Percentiles rank a stretch among this genome's conserved stretches.
Evolutionary conservation across 148 eudicot genomes (phyloP).

Genomic region (Chenopodium formosanum): DNA sequence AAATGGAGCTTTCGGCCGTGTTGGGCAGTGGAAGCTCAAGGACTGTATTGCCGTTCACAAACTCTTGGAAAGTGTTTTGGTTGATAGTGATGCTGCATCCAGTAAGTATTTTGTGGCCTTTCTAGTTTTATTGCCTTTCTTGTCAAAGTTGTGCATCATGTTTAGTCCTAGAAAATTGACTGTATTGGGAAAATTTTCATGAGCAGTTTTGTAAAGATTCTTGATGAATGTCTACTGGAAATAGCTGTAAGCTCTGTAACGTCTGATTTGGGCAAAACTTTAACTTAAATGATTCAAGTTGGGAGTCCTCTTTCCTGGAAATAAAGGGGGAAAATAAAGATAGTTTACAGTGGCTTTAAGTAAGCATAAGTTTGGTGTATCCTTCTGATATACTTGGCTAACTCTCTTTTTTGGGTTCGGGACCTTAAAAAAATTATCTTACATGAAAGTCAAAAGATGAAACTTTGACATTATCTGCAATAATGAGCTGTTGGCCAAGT

Average conservation of each 20-base stretch:
- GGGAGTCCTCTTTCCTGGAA: too few relatives aligned
- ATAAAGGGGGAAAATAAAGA: too few relatives aligned
- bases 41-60: slow-evolving; percentile 79
- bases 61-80: slow-evolving; percentile 47
- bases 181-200: not conserved
- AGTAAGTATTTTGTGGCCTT: slow-evolving; percentile 46
- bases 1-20: slow-evolving; percentile 57
- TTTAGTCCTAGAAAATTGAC: not conserved
- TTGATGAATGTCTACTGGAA: not conserved
- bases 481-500: not conserved
- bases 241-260: not conserved
- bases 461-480: not conserved
- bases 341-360: too few relatives aligned
- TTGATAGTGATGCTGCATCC: slow-evolving; percentile 67
- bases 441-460: not conserved
- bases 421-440: not conserved
- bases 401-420: not conserved
- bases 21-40: slow-evolving; percentile 60
- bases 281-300: too few relatives aligned
- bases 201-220: not conserved
- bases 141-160: not conserved
- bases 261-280: not conserved
- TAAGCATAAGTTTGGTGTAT: not conserved
- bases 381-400: not conserved
- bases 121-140: not conserved